Base-by-base conservation (phyloP, 2,329 filamentous ascomycete genomes). In the Aspergillus sp. region DNA sequence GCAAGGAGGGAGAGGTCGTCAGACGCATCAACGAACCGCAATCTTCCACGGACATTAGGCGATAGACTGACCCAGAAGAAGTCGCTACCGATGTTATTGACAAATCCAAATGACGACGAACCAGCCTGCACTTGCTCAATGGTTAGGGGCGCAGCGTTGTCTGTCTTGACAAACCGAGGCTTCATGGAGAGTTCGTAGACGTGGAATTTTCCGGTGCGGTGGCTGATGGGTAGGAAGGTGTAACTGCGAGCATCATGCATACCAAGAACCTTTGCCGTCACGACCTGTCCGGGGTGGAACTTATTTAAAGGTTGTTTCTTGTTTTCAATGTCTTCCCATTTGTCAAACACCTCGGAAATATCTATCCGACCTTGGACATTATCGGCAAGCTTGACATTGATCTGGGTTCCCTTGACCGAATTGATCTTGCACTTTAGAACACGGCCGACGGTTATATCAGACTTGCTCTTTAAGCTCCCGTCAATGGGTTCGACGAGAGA, bases 341-440 rank as follows among this genome's bases (percentile, higher is more conserved):
- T 82, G 72, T 97, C 90, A 71, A 96, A 99, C 12, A 93, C 77
- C 72, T 98, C 91, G 1, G 95, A 96, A 6, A 95, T 85, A 69
- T 97, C 93, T 59, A 99, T 87, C 17, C 95, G 90, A n/a, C 93
- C 95, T 71, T 96, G 90, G 8, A 96, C 82, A 63, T 92, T 91
- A 69, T 96, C 91, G 44, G 91, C 89, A 51, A 98, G 82, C 64
- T 90, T 86, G 6, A 99, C 91, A 65, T 98, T 98, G 55, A 98
- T 80, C 72, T 99, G 95, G 0, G 93, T 97, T 49, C 88, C 88
- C 75, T 96, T 96, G 69, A 97, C 80, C 0, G 91, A 91, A n/a
- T 85, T 84, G 45, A 99, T 85, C 65, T 84, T 88, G 40, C 90
- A 93, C 70, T 90, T 91, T 7, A 87, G 86, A 47, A 89, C 72